Evolutionary conservation across 2,329 filamentous ascomycete genomes (phyloP), one percentile per base, ranked within the genome.

Genomic region (Verticillium albo-atrum): DNA sequence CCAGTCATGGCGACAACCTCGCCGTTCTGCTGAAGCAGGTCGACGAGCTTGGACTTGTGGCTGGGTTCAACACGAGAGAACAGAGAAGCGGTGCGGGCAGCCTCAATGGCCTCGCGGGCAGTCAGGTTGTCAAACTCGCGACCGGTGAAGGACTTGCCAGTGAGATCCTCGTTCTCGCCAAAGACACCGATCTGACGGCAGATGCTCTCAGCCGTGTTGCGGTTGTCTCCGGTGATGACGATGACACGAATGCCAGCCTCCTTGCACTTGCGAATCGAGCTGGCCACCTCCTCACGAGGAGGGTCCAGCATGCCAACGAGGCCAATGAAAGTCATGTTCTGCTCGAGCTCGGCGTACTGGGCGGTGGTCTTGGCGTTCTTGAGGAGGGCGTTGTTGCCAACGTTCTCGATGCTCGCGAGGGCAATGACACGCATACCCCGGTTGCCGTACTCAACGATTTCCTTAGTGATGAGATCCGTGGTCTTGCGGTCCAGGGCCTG

Each of bases 1-100:
- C 95, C 95, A 66, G 95, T 99, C 95, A 99, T 99, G 66, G 95
- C 95, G 64, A 99, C 96, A 51, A 99, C 95, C 73, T 99, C 92
- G 62, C 91, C 91, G 56, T 91, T 82, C 60, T 91, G 92, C 74
- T 99, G 96, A 53, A 99, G 89, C 52, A 99, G 88, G 73, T 99
- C 95, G 54, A 99, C 94, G 53, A 99, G 86, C 77, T 92, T 95
- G n/a, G 91, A 96, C 83, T 99, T 99, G 83, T 99, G 95, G 55
- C 84, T 87, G 56, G 95, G 95, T 75, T 99, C 95, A 26, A 96
- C 96, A 64, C 95, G 90, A 35, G 95, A 99, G 80, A 99, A 99
- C 32, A 99, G 82, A 55, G 90, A 96, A 2, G 94, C 95, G 51
- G 80, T 86, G 77, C 90, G 91, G 55, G 92, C 94, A 23, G 92